Conservation (phyloP, 495 filamentous ascomycete genomes). For the Penicillium roqueforti region DNA sequence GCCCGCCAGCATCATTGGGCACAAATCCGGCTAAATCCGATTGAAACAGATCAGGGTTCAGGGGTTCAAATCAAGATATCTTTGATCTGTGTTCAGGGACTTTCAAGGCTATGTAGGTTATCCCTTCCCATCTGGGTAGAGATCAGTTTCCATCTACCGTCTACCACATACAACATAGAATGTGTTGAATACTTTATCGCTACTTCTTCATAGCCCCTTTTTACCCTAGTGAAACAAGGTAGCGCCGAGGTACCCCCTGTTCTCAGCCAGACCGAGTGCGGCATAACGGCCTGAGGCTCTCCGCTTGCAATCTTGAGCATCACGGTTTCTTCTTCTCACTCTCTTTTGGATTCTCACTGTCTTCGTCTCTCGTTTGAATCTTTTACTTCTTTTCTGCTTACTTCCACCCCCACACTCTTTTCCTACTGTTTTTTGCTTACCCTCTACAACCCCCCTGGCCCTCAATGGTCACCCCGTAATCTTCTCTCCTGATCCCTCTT, state of each 20-base stretch:
- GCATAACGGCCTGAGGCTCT: conserved; percentile 25
- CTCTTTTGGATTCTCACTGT: conserved; percentile 13
- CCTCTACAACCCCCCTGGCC: conserved; percentile 13
- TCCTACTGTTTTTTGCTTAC: conserved; percentile 9
- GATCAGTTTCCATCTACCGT: not conserved
- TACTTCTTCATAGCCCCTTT: not conserved
- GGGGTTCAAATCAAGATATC: not conserved
- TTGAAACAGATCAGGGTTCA: not conserved
- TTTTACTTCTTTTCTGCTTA: conserved; percentile 7
- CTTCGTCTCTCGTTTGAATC: conserved; percentile 20
- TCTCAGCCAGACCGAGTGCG: conserved; percentile 26
- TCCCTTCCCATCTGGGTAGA: conserved; percentile 7
- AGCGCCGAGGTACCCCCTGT: conserved; percentile 12
- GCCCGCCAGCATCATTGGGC: conserved; percentile 13
- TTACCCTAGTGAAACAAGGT: conserved; percentile 1
- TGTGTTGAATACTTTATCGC: not conserved
- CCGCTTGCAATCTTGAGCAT: conserved; percentile 19
- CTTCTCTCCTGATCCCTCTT: conserved; percentile 23
- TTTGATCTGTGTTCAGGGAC: not conserved
- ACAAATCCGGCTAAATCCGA: conserved; percentile 19
- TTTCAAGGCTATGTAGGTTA: conserved; percentile 3
- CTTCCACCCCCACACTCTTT: conserved; percentile 7
- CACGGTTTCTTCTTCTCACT: conserved; percentile 18
- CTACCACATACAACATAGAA: too few species aligned
- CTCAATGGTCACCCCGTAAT: conserved; percentile 20